These are phyloP conservation scores for Mycena crocata DNA, from an alignment of 768 basidiomycete species.

Conservation along the genomic window DNA sequence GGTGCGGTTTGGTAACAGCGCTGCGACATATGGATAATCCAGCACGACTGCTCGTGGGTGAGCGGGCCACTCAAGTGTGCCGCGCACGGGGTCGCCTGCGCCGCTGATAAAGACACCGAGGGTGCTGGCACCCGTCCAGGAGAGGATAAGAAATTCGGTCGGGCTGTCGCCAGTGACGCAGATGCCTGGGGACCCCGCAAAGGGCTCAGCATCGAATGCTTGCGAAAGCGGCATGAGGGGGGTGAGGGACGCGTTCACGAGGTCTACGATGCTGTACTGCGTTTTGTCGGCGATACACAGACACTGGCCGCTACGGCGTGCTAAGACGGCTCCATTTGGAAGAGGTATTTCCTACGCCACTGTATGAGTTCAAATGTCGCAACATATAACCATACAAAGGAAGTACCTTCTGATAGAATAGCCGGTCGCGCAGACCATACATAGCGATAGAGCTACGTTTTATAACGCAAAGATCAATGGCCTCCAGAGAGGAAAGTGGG, in stretches of 20 bases:
- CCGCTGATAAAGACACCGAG: slow-evolving; percentile 90
- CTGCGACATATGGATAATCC: slow-evolving; percentile 84
- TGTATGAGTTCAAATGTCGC: not conserved
- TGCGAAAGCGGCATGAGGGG: slow-evolving; percentile 87
- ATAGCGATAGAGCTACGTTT: slow-evolving; percentile 74
- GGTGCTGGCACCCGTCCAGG: slow-evolving; percentile 84
- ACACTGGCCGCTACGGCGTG: slow-evolving; percentile 68
- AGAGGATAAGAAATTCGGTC: slow-evolving; percentile 84
- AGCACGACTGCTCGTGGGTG: slow-evolving; percentile 76
- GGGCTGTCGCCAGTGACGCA: slow-evolving; percentile 73
- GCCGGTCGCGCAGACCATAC: slow-evolving; percentile 72
- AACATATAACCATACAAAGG: not conserved
- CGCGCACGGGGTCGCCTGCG: slow-evolving; percentile 89
- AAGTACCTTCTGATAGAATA: slow-evolving; percentile 69
- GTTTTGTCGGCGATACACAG: slow-evolving; percentile 82
- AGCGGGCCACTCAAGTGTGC: slow-evolving; percentile 87
- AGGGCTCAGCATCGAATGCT: slow-evolving; percentile 53
- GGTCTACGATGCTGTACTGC: slow-evolving; percentile 82
- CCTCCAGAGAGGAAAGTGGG: slow-evolving; percentile 51
- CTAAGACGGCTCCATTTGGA: slow-evolving; percentile 66
- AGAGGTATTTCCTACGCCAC: slow-evolving; percentile 75
- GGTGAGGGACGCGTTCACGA: slow-evolving; percentile 75
- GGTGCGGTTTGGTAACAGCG: slow-evolving; percentile 81
- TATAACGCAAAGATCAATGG: slow-evolving; percentile 79
- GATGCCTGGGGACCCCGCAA: slow-evolving; percentile 74